Base-by-base conservation (phyloP, 805 yeast species). In the Yarrowia keelungensis region DNA sequence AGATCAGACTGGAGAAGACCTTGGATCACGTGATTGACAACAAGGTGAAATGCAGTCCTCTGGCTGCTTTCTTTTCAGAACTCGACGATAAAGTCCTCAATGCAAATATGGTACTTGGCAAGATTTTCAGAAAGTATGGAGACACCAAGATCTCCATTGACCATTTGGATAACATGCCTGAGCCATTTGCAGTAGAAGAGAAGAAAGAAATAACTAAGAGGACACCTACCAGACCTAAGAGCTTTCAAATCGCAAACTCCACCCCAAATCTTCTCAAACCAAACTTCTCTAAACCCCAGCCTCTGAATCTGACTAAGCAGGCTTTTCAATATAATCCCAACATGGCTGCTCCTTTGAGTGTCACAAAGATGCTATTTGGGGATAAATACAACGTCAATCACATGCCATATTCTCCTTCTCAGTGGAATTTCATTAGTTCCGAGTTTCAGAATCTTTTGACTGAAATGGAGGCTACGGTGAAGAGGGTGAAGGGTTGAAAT, bases 341-440 rank as follows among this genome's bases (percentile, higher is more conserved):
- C 7, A 5, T 26, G 7, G 32, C 32, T 5, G 32, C 32, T 5
- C 32, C 32, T 26, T 5, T 26, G 32, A 26, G 32, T 5, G 32
- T 26, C 7, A 26, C 32, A 3, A 26, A 26, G 32, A 26, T 26
- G 32, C 32, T 26, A 5, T 26, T 26, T 26, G 32, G 32, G 7
- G 59, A 53, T 1, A 9, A 10, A 0, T 16, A 11, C 15, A 26
- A 32, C 15, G n/a, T 49, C 15, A 10, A 14, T 8, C 39, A 39
- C 15, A 56, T 42, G 49, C 64, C 64, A 10, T 56, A 56, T 11
- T 56, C 64, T n/a, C 64, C 64, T 15, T 56, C 64, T n/a, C 64
- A 56, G 8, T 56, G 64, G 64, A 10, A 8, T 2, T 56, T 42
- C 8, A 42, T 56, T 16, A 26, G 26, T 11, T 32, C 47, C 10